Percentiles rank a stretch among this genome's conserved stretches.
phyloP scores from a whole-genome alignment of 768 basidiomycete genomes.

The Cytidiella melzeri region DNA sequence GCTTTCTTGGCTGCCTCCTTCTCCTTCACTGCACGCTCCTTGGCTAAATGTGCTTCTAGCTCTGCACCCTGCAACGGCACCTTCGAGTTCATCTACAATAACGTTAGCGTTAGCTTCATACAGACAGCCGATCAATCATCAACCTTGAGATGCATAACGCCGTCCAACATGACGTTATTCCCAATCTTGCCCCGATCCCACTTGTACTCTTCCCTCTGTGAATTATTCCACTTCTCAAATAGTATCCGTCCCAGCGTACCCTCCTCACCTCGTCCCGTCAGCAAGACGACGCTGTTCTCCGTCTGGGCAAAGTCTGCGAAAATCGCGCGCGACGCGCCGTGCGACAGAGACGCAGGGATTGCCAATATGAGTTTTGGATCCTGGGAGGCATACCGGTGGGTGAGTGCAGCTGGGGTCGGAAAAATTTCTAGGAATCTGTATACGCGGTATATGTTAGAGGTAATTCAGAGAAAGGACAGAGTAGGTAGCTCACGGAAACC shows the following conservation, averaged over 20 bases:
- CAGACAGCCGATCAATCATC: slow-evolving; percentile 11
- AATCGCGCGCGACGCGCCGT: slow-evolving; percentile 82
- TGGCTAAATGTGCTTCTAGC: slow-evolving; percentile 72
- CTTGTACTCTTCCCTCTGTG: slow-evolving; percentile 72
- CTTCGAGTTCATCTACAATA: slow-evolving; percentile 73
- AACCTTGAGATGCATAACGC: slow-evolving; percentile 61
- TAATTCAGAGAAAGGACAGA: background rate
- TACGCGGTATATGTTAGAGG: background rate
- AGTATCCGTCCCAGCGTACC: slow-evolving; percentile 74
- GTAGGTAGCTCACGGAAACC: slow-evolving; percentile 69
- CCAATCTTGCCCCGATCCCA: slow-evolving; percentile 93
- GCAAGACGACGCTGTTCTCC: slow-evolving; percentile 80
- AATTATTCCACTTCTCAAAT: slow-evolving; percentile 81
- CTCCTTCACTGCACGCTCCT: slow-evolving; percentile 72
- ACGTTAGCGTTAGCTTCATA: slow-evolving; percentile 11
- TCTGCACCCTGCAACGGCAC: slow-evolving; percentile 86
- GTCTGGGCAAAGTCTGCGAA: slow-evolving; percentile 83
- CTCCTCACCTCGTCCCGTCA: slow-evolving; percentile 75
- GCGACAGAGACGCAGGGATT: slow-evolving; percentile 86
- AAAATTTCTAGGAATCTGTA: slow-evolving; percentile 89
- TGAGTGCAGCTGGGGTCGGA: slow-evolving; percentile 70
- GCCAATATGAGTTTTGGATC: slow-evolving; percentile 93
- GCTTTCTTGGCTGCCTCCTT: slow-evolving; percentile 85
- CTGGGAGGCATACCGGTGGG: slow-evolving; percentile 77
- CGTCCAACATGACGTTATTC: slow-evolving; percentile 76